A percentile compares a stretch with the other conserved stretches of the same genome.
These are phyloP conservation scores for Larix kaempferi DNA, from an alignment of 75 land plant species.

Conservation along the genomic window DNA sequence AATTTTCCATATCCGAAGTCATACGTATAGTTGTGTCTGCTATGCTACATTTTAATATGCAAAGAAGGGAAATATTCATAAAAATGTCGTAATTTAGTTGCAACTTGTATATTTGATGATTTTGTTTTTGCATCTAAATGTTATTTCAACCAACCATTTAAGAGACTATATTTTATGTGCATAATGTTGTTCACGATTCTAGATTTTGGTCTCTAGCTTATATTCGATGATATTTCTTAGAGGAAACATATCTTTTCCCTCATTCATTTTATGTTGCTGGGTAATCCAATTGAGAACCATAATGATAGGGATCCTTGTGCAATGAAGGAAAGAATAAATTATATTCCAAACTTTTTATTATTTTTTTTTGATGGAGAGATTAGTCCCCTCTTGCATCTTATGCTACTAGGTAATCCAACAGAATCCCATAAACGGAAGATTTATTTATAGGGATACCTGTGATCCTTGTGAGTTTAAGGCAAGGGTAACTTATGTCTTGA, in stretches of 20 bases:
- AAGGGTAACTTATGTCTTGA: background rate
- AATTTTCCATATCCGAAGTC: constrained; percentile 77
- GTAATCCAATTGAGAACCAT: background rate
- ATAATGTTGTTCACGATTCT: constrained; percentile 43
- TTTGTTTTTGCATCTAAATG: background rate
- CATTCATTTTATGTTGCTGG: background rate
- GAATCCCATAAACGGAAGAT: too few species aligned
- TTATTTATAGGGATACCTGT: too few species aligned
- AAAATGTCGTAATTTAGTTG: background rate
- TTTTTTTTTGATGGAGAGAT: background rate
- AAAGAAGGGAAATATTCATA: background rate
- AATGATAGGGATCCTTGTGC: background rate
- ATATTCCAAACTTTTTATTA: too few species aligned
- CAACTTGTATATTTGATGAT: background rate
- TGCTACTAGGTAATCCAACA: too few species aligned
- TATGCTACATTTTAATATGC: background rate
- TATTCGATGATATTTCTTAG: constrained; percentile 37
- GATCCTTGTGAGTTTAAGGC: background rate
- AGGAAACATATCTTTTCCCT: background rate
- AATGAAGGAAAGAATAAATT: background rate
- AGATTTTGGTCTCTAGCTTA: constrained; percentile 53
- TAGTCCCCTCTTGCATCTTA: background rate
- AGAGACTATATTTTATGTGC: constrained; percentile 9
- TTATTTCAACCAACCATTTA: background rate
- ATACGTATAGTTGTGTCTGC: constrained; percentile 40